phyloP scores from a whole-genome alignment of 305 asterid species.

The Coffea humblotiana region DNA sequence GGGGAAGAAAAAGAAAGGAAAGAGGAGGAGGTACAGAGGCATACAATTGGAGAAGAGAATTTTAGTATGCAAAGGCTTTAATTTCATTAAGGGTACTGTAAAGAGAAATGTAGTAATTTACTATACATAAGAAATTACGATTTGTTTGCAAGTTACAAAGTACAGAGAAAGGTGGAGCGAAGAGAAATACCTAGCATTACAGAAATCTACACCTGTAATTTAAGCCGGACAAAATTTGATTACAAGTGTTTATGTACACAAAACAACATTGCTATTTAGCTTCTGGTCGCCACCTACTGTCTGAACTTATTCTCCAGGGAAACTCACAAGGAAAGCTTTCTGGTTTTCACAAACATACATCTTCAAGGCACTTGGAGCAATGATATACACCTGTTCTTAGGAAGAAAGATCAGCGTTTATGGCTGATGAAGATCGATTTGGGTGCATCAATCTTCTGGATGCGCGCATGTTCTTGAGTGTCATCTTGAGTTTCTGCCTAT shows the following conservation, averaged over 20 bases:
- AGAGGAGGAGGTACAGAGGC: too few species aligned
- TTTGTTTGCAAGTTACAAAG: neutral
- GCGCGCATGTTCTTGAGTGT: slow-evolving; percentile 69
- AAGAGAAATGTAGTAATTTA: slow-evolving; percentile 8
- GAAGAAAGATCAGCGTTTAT: slow-evolving; percentile 38
- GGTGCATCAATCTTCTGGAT: slow-evolving; percentile 47
- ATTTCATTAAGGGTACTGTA: neutral
- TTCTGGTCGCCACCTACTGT: neutral
- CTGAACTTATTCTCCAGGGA: neutral
- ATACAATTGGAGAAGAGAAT: neutral
- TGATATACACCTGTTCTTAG: slow-evolving; percentile 12
- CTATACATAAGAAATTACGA: slow-evolving; percentile 16
- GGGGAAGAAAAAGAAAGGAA: too few species aligned
- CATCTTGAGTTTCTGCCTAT: slow-evolving; percentile 88
- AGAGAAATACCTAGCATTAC: neutral
- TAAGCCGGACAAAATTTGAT: slow-evolving; percentile 25
- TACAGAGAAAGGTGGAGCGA: neutral
- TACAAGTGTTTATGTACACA: slow-evolving; percentile 24
- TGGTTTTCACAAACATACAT: neutral
- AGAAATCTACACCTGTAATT: slow-evolving; percentile 23
- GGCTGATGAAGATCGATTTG: slow-evolving; percentile 48
- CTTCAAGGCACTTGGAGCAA: neutral
- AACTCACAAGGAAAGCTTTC: slow-evolving; percentile 3
- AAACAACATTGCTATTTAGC: slow-evolving; percentile 5
- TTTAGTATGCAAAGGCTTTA: neutral